Percentiles rank a stretch among this genome's conserved stretches.
Conservation (phyloP, 2,329 filamentous ascomycete genomes). For the Penicillium sp. region DNA sequence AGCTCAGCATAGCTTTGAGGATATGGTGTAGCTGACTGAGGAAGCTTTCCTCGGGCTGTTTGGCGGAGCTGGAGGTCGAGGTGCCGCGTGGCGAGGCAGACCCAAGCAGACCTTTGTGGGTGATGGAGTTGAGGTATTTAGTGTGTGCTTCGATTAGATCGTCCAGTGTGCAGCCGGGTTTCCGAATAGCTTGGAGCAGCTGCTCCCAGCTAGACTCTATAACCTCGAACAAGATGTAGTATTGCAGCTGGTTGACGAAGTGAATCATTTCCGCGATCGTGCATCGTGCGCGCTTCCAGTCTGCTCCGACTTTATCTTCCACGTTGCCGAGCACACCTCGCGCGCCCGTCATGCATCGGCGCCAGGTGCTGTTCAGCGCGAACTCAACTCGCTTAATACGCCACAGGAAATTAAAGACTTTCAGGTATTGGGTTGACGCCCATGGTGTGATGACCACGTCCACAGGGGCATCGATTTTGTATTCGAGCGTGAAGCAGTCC, state of each 20-base stretch:
- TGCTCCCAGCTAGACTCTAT: slow-evolving; percentile 96
- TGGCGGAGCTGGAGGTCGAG: slow-evolving; percentile 30
- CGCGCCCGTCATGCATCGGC: slow-evolving; percentile 91
- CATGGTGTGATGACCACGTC: slow-evolving; percentile 97
- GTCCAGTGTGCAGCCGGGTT: slow-evolving; percentile 87
- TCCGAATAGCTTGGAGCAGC: slow-evolving; percentile 77
- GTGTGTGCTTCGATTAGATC: slow-evolving; percentile 92
- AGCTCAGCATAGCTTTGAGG: slow-evolving; percentile 88
- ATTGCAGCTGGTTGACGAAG: slow-evolving; percentile 94
- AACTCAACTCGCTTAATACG: slow-evolving; percentile 98
- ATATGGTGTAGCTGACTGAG: slow-evolving; percentile 90
- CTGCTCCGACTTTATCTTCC: slow-evolving; percentile 69
- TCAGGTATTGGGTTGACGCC: slow-evolving; percentile 93
- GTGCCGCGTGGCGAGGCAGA: slow-evolving; percentile 47
- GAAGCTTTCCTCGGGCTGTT: slow-evolving; percentile 71
- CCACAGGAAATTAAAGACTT: slow-evolving; percentile 99
- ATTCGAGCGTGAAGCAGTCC: slow-evolving; percentile 98
- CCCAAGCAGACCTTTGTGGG: slow-evolving; percentile 90
- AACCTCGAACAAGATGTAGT: slow-evolving; percentile 98
- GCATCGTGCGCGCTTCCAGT: slow-evolving; percentile 90
- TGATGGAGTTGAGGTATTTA: slow-evolving; percentile 88
- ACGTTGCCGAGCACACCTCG: slow-evolving; percentile 83
- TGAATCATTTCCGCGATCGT: slow-evolving; percentile 97
- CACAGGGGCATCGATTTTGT: slow-evolving; percentile 94
- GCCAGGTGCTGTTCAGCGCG: slow-evolving; percentile 85